A percentile compares a stretch with the other conserved stretches of the same genome.
Conservation (phyloP, 345 rosid species). For the Citropsis articulata region DNA sequence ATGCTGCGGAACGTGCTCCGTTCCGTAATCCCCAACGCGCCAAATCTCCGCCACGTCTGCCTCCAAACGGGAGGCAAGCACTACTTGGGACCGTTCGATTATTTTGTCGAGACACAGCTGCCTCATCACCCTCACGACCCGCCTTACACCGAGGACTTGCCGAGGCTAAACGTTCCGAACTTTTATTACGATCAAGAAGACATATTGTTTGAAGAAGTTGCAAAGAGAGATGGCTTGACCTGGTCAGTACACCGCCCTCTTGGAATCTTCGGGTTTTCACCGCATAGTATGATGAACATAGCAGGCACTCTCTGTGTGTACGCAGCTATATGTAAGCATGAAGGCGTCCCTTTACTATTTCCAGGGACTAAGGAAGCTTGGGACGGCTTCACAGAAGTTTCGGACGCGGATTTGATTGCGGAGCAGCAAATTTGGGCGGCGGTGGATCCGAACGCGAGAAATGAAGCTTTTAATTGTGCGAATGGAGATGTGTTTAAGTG, state of each 20-base stretch:
- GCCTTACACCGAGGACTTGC: constrained; percentile 80
- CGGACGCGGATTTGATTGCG: constrained; percentile 42
- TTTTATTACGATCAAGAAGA: constrained; percentile 73
- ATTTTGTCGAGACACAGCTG: constrained; percentile 8
- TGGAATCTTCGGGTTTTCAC: constrained; percentile 1
- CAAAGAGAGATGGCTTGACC: constrained; percentile 50
- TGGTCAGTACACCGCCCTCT: constrained; percentile 78
- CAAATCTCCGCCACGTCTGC: too few relatives aligned
- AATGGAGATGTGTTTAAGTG: constrained; percentile 80
- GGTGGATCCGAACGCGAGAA: constrained; percentile 7
- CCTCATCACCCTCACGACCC: constrained; percentile 40
- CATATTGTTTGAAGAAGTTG: constrained; percentile 51
- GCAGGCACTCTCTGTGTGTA: too few relatives aligned
- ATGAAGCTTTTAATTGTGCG: constrained; percentile 70
- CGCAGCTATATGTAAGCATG: too few relatives aligned
- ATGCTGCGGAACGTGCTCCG: too few relatives aligned
- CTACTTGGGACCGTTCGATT: constrained; percentile 52
- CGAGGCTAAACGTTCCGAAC: constrained; percentile 53
- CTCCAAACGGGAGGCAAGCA: constrained; percentile 37
- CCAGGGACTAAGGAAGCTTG: constrained; percentile 67
- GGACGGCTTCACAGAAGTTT: constrained; percentile 47
- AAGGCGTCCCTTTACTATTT: constrained; percentile 42
- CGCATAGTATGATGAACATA: too few relatives aligned
- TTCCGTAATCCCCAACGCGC: too few relatives aligned
- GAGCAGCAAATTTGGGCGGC: too few relatives aligned